phyloP scores from a whole-genome alignment of 2,329 filamentous ascomycete genomes.

The Emergomyces africanus region DNA sequence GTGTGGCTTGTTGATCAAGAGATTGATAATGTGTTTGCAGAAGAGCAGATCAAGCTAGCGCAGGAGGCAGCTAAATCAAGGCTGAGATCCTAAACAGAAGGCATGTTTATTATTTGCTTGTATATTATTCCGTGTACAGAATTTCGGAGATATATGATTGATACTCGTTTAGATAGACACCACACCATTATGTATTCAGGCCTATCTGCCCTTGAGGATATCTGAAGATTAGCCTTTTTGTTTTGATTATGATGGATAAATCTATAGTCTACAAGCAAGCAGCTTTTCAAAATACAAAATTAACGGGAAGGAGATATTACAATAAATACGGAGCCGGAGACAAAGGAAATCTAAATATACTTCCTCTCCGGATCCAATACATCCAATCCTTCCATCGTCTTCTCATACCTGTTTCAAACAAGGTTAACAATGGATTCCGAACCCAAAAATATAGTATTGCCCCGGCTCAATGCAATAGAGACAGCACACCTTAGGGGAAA shows the following conservation, averaged over 20 bases:
- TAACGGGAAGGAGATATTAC: not conserved
- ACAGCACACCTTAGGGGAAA: not conserved
- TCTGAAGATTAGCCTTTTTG: not conserved
- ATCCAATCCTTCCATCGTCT: constrained; percentile 81
- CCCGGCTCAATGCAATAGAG: not conserved
- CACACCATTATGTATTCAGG: not conserved
- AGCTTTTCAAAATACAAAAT: too few species aligned
- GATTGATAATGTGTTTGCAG: constrained; percentile 54
- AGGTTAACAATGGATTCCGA: constrained; percentile 6
- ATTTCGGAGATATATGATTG: not conserved
- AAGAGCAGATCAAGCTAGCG: constrained; percentile 41
- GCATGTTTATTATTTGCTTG: not conserved
- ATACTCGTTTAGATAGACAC: not conserved
- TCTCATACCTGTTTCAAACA: constrained; percentile 55
- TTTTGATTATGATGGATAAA: not conserved
- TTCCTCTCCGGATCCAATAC: constrained; percentile 66
- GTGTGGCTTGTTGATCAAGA: constrained; percentile 65
- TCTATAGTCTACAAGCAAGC: not conserved
- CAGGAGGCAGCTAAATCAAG: not conserved
- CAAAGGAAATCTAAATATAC: constrained; percentile 49
- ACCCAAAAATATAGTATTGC: not conserved
- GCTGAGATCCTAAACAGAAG: not conserved
- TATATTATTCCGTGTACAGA: not conserved
- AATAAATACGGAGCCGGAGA: too few species aligned
- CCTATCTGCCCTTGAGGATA: not conserved